Conservation (phyloP, 306 rosid species). For the Senna siamea region DNA sequence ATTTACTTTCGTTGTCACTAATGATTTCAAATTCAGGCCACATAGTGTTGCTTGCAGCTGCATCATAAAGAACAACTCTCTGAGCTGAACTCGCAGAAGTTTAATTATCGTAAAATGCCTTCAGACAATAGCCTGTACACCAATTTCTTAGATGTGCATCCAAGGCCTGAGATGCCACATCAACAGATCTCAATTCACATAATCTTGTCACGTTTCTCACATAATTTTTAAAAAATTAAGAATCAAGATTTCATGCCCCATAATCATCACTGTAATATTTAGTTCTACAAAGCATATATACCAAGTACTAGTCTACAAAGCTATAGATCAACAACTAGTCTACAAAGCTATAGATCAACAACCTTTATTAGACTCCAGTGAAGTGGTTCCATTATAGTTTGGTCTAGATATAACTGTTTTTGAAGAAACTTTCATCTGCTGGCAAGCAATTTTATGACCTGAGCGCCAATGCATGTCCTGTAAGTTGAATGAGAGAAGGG, state of each 20-base stretch:
- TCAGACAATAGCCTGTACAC: not conserved
- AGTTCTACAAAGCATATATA: not conserved
- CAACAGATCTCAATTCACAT: slow-evolving; percentile 9
- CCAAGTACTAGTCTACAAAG: not conserved
- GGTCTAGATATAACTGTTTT: slow-evolving; percentile 40
- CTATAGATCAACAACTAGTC: too few species aligned
- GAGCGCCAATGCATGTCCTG: slow-evolving; percentile 70
- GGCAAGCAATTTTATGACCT: slow-evolving; percentile 75
- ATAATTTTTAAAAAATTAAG: too few species aligned
- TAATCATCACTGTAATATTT: not conserved
- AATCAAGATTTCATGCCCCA: not conserved
- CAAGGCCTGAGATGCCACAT: not conserved
- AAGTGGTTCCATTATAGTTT: slow-evolving; percentile 23
- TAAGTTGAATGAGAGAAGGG: slow-evolving; percentile 32
- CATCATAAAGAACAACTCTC: not conserved
- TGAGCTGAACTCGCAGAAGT: slow-evolving; percentile 23
- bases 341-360: slow-evolving; percentile 41
- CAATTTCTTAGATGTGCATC: not conserved
- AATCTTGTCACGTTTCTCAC: too few species aligned
- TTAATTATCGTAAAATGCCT: slow-evolving; percentile 13
- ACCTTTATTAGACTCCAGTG: slow-evolving; percentile 52
- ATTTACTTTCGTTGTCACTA: slow-evolving; percentile 67
- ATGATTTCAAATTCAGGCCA: slow-evolving; percentile 78
- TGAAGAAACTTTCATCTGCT: slow-evolving; percentile 53
- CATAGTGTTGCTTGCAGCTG: slow-evolving; percentile 55